Base-by-base conservation (phyloP, 257 asterid genomes). In the Nicotiana paniculata region DNA sequence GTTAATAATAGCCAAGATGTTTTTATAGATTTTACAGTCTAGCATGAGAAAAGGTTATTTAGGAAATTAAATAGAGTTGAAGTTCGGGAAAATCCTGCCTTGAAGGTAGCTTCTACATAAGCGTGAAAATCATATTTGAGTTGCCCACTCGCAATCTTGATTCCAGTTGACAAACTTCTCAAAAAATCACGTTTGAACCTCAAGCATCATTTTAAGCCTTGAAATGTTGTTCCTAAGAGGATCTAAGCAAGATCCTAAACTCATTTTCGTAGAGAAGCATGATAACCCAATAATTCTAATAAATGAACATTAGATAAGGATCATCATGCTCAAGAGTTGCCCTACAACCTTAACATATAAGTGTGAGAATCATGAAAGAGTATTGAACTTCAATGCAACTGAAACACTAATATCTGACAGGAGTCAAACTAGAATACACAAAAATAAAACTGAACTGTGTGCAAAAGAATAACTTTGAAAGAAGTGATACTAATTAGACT, bases 221-320 rank as follows among this genome's bases (percentile, higher is more conserved):
- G 63, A 48, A 74, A 26, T 48, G 4, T n/a, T 48, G 79, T 51
- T 74, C 10, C 32, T 46, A 46, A 46, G 24, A 72, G 18, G 78
- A 13, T 72, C 59, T 72, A 72, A 72, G 78, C 78, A 43, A 48
- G 79, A 74, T 74, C 79, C 62, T 9, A 15, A 74, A 74, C 15
- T 51, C 63, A 74, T 74, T 74, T 74, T 48, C 43, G 3, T 17
- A 26, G 43, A 74, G 26, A 74, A 74, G 16, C 43, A 74, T 28
- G 16, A 51, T 37, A 74, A 74, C 16, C 3, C 13, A 24, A 6
- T 26, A 72, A 15, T 13, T 72, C 79, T 15, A 26, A 51, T 26
- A 51, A 74, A 74, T 74, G 16, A 74, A 21, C 62, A 74, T 74
- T 48, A 13, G 43, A 74, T 74, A 7, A 48, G 53, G 37, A 15